These are phyloP conservation scores for Globisporangium paddicum DNA, from an alignment of 352 stramenopile species.

Conservation along the genomic window DNA sequence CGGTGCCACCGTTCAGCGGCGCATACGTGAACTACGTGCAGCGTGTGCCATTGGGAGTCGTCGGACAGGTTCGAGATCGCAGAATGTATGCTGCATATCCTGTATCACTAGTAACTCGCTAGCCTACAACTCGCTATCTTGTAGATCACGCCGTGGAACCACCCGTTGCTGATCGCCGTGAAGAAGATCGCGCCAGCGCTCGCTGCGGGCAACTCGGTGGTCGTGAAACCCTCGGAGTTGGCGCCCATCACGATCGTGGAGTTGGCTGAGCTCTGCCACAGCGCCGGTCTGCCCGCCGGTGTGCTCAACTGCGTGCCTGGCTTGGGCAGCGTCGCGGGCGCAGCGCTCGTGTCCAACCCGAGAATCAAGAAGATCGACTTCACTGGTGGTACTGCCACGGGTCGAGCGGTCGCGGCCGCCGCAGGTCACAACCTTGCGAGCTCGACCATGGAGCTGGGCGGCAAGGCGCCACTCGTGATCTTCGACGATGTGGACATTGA, in stretches of 20 bases:
- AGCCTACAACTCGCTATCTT: background rate
- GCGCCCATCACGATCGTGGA: constrained; percentile 53
- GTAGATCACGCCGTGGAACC: constrained; percentile 80
- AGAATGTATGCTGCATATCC: constrained; percentile 3
- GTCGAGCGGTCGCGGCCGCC: constrained; percentile 26
- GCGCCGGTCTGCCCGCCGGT: constrained; percentile 31
- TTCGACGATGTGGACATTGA: constrained; percentile 60
- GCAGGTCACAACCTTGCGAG: constrained; percentile 39
- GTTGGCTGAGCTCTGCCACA: constrained; percentile 35
- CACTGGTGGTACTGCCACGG: constrained; percentile 37
- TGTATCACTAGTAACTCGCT: background rate
- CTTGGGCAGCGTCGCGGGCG: constrained; percentile 26
- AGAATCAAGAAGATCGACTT: constrained; percentile 60
- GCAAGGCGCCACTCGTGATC: constrained; percentile 65
- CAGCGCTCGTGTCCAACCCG: constrained; percentile 27
- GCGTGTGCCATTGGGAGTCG: constrained; percentile 55
- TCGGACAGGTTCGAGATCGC: constrained; percentile 52
- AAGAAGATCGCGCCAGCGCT: constrained; percentile 70
- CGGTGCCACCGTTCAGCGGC: constrained; percentile 53
- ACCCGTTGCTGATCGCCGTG: constrained; percentile 71
- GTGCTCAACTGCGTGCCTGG: constrained; percentile 50
- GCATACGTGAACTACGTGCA: constrained; percentile 54
- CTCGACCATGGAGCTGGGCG: constrained; percentile 64
- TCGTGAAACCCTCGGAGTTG: constrained; percentile 87
- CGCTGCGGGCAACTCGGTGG: constrained; percentile 70